These are phyloP conservation scores for Starmerella vitae DNA, from an alignment of 805 yeast genomes.

Conservation along the genomic window DNA sequence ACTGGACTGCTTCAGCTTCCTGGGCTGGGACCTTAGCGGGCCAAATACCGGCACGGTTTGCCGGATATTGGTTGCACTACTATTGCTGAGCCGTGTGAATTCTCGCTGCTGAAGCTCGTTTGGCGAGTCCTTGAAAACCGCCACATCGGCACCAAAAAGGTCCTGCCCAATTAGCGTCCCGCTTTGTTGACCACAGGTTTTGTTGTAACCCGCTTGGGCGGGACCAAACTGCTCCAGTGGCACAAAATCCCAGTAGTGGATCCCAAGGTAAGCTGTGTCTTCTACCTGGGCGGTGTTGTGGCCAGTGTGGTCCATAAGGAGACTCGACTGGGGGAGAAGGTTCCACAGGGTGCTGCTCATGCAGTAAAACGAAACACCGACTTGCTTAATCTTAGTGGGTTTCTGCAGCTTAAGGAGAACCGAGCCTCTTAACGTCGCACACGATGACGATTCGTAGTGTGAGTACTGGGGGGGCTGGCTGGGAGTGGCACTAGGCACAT, in stretches of 20 bases:
- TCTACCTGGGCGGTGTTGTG: conserved; percentile 24
- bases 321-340: conserved; percentile 36
- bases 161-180: conserved; percentile 24
- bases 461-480: no score
- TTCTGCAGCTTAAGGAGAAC: conserved; percentile 57
- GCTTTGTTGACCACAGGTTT: conserved; percentile 16
- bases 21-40: conserved; percentile 15
- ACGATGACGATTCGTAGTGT: no score
- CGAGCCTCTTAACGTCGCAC: conserved; percentile 61
- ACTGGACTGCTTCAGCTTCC: conserved; percentile 17
- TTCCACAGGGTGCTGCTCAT: conserved; percentile 78
- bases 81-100: conserved; percentile 12
- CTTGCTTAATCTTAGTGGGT: conserved; percentile 54
- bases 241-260: conserved; percentile 28
- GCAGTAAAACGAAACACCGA: conserved; percentile 55
- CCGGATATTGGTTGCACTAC: conserved; percentile 10
- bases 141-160: conserved; percentile 27
- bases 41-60: conserved; percentile 18
- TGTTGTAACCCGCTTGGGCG: conserved; percentile 12
- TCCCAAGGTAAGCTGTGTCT: conserved; percentile 24
- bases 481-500: no score
- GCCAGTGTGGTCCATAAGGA: conserved; percentile 21
- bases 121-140: conserved; percentile 17
- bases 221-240: conserved; percentile 22
- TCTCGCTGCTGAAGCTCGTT: conserved; percentile 13